These are phyloP conservation scores for Picea glauca DNA, from an alignment of 75 land plant species.

Conservation along the genomic window DNA sequence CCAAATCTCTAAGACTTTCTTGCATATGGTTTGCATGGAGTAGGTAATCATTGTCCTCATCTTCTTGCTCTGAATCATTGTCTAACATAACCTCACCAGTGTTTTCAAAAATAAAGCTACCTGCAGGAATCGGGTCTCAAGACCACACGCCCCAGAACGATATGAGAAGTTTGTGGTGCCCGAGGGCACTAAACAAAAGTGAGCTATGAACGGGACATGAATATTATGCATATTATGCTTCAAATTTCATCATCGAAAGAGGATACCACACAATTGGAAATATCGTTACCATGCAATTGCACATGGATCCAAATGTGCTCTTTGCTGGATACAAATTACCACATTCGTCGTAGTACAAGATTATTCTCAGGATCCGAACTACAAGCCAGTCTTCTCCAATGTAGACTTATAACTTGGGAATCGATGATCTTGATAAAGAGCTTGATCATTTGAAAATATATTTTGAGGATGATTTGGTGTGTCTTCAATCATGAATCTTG, in stretches of 20 bases:
- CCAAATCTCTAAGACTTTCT: too few species aligned
- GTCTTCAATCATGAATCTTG: too few species aligned
- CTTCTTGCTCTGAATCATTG: too few species aligned
- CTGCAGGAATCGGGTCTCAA: too few species aligned
- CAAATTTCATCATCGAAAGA: neutral
- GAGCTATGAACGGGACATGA: too few species aligned
- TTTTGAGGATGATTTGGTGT: constrained; percentile 61
- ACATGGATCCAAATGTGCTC: constrained; percentile 84
- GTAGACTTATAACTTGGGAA: constrained; percentile 88
- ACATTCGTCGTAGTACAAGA: constrained; percentile 90
- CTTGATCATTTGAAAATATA: constrained; percentile 64
- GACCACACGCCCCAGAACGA: too few species aligned
- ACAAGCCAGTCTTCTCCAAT: constrained; percentile 95
- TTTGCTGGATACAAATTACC: constrained; percentile 98
- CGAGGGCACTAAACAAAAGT: too few species aligned
- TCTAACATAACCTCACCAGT: too few species aligned
- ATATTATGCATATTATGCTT: too few species aligned
- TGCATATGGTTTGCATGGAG: too few species aligned
- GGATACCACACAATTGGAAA: neutral
- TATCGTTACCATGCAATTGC: constrained; percentile 66
- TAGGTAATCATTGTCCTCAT: too few species aligned
- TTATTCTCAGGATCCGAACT: constrained; percentile 85
- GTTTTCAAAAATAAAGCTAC: neutral
- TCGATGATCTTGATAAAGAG: constrained; percentile 23
- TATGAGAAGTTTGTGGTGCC: too few species aligned